Evolutionary conservation across 1,284 basidiomycete species (phyloP), one percentile per base, ranked within the genome.

Genomic region (Apiotrichum sp.): DNA sequence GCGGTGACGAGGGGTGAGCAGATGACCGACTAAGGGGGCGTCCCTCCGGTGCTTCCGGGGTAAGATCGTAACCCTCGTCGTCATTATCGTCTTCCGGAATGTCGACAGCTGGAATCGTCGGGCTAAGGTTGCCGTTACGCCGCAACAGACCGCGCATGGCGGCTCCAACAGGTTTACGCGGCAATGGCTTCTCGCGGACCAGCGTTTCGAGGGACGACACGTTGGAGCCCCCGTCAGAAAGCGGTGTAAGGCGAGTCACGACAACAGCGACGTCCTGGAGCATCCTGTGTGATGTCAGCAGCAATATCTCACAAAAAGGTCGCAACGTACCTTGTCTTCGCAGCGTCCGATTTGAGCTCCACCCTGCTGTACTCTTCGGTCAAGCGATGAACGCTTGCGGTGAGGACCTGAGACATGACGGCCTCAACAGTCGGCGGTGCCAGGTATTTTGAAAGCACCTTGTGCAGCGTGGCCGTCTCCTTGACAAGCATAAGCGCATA

Each of bases 391-490:
- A 91, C 91, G 72, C 95, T 92, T n/a, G 88, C 85, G 29, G 86
- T 86, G 62, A 93, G 86, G 13, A 96, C 92, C 72, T 93, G 89
- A 35, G 85, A 84, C 88, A 95, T 93, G 66, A 97, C 89, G 69
- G 82, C 87, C 82, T 93, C 88, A 47, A 95, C 88, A 13, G 89
- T 83, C 29, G 82, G 80, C 38, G 80, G 74, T 5, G 87, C 80
- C 31, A 98, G 80, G 74, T 97, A 98, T 57, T 93, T 88, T 52
- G 88, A 89, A 49, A 99, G 80, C 43, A 99, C 93, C 73, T 95
- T 98, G 78, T 98, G 91, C 50, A 99, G 80, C 32, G 92, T 97
- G 53, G 90, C 86, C 4, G 93, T 95, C 77, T 99, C 95, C 76
- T 95, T 96, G 66, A 93, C 85, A 39, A 99, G 81, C 60, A 92